Conservation (phyloP, 306 rosid species). For the Delonix regia region DNA sequence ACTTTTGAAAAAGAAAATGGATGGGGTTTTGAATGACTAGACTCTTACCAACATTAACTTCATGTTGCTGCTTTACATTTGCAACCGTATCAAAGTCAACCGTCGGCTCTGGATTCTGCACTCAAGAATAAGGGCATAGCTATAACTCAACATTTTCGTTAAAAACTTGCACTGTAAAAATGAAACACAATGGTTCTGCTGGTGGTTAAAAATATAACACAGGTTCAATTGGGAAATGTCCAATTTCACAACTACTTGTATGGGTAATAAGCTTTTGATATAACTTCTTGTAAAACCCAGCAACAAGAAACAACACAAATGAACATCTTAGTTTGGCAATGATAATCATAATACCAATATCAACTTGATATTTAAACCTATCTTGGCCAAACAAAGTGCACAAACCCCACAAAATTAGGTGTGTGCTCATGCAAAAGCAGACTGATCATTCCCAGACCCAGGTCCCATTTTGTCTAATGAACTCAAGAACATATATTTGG, state of each 20-base stretch:
- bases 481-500: not conserved
- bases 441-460: not conserved
- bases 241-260: not conserved
- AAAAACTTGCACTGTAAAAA: not conserved
- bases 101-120: conserved; percentile 88
- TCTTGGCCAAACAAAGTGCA: not conserved
- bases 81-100: conserved; percentile 96
- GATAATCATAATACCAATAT: not conserved
- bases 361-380: not conserved
- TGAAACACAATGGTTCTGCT: not conserved
- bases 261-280: not conserved
- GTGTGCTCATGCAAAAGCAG: not conserved
- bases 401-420: not conserved
- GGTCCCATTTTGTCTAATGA: not conserved
- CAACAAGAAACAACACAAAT: not conserved
- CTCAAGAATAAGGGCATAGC: not conserved
- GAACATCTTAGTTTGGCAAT: not conserved
- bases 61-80: conserved; percentile 80
- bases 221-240: not conserved
- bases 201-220: not conserved
- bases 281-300: not conserved
- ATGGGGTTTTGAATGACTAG: not conserved
- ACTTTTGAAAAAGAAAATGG: not conserved
- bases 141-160: not conserved
- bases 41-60: conserved; percentile 76